These are phyloP conservation scores for Thelonectria olida DNA, from an alignment of 2,329 filamentous ascomycete genomes.

Conservation along the genomic window DNA sequence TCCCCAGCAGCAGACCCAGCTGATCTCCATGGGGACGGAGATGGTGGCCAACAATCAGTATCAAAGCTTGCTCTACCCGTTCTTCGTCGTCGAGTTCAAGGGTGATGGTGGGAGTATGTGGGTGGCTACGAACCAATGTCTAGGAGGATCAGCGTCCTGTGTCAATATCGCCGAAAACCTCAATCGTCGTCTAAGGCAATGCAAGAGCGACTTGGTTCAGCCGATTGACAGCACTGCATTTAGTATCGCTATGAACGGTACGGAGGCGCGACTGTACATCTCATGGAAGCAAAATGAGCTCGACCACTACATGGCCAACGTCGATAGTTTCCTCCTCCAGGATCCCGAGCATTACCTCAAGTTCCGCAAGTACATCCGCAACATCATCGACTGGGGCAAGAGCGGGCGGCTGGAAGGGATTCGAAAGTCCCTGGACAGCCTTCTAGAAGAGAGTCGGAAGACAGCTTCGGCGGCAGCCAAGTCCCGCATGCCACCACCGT, in stretches of 20 bases:
- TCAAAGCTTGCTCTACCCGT: slow-evolving; percentile 11
- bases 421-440: slow-evolving; percentile 17
- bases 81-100: slow-evolving; percentile 30
- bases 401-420: slow-evolving; percentile 41
- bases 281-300: slow-evolving; percentile 39
- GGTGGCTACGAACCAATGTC: slow-evolving; percentile 49
- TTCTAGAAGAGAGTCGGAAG: slow-evolving; percentile 2
- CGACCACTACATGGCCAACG: background rate
- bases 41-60: slow-evolving; percentile 3
- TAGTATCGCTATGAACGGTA: slow-evolving; percentile 43
- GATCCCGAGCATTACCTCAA: slow-evolving; percentile 38
- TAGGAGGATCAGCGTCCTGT: slow-evolving; percentile 45
- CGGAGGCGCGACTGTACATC: slow-evolving; percentile 45
- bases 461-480: background rate
- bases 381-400: slow-evolving; percentile 49
- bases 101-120: slow-evolving; percentile 44
- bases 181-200: slow-evolving; percentile 35
- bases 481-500: background rate
- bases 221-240: slow-evolving; percentile 32
- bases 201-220: slow-evolving; percentile 36
- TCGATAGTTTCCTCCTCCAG: slow-evolving; percentile 41
- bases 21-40: background rate
- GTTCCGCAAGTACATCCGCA: slow-evolving; percentile 45
- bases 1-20: slow-evolving; percentile 4
- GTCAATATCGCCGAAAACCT: slow-evolving; percentile 44